Evolutionary conservation across 345 rosid genomes (phyloP), one percentile per base, ranked within the genome.

Genomic region (Melastoma malabathricum): DNA sequence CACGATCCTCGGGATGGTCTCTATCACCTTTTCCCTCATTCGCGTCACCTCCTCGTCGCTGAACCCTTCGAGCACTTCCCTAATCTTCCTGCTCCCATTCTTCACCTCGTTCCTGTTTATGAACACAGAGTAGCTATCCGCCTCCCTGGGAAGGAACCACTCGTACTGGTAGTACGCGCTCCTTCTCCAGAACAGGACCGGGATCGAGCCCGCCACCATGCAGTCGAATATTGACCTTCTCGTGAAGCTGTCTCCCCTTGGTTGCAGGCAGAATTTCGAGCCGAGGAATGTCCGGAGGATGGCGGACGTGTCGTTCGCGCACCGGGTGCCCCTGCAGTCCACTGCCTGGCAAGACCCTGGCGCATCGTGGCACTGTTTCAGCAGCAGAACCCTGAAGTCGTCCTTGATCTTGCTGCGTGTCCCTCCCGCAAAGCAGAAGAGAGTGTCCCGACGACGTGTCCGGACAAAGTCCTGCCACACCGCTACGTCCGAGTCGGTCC

Each of bases 191-290:
- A 93, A 93, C 51, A 93, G 68, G 39, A 93, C 99, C 48, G 97
- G 99, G 54, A 93, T 88, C 51, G 95, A 75, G 61, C 97, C 99
- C 48, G 97, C 94, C 16, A 93, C 38, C 97, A 93, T 82, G 66
- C 99, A 93, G 44, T 93, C 99, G 16, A 93, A 93, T 0, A 93
- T 78, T 2, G 97, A 93, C 51, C 95, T 51, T 16, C 99, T 86
- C 3, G 96, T 86, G 73, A 93, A 93, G 44, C 97, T 93, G 38
- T 93, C 97, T 1, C 97, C 99, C 15, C 99, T 68, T 10, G 99
- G 99, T 61, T 93, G 97, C 8, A 93, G 60, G 46, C 97, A 93
- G 44, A 88, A 93, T 51, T 79, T 79, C 2, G 97, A 84, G 41
- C 78, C 82, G 48, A 93, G 56, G 43, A 93, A 93, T 22, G 94